phyloP scores from a whole-genome alignment of 805 yeast genomes.

The Metschnikowia aberdeeniae region DNA sequence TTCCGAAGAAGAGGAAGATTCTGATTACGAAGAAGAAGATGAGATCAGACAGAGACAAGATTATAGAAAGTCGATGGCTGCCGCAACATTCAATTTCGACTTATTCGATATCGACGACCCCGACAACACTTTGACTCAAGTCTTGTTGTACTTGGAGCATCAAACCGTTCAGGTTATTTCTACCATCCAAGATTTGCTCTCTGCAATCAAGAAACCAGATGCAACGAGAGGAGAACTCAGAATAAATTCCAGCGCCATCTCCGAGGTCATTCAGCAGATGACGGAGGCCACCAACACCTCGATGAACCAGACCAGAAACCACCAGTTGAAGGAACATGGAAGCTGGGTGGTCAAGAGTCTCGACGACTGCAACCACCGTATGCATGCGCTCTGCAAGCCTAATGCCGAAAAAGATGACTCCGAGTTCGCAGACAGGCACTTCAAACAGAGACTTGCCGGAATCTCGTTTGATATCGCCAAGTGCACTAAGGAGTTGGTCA shows the following conservation, averaged over 20 bases:
- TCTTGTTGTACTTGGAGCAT: slow-evolving; percentile 82
- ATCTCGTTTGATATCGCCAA: slow-evolving; percentile 95
- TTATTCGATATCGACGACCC: slow-evolving; percentile 81
- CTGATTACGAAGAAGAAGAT: slow-evolving; percentile 26
- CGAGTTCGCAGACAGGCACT: slow-evolving; percentile 80
- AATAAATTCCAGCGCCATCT: slow-evolving; percentile 70
- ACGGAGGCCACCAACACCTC: slow-evolving; percentile 82
- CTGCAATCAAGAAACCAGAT: slow-evolving; percentile 71
- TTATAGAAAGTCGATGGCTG: slow-evolving; percentile 45
- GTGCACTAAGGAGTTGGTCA: slow-evolving; percentile 91
- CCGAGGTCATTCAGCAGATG: slow-evolving; percentile 78
- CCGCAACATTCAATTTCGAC: slow-evolving; percentile 63
- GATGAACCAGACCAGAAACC: slow-evolving; percentile 85
- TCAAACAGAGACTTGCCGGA: slow-evolving; percentile 92
- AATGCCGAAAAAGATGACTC: slow-evolving; percentile 41
- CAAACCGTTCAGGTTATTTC: slow-evolving; percentile 90
- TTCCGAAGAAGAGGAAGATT: slow-evolving; percentile 8
- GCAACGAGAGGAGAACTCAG: slow-evolving; percentile 73
- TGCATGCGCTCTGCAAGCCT: slow-evolving; percentile 63
- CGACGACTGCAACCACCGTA: slow-evolving; percentile 79
- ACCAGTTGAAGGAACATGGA: slow-evolving; percentile 84
- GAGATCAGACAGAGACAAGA: slow-evolving; percentile 43
- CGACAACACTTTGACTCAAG: slow-evolving; percentile 81
- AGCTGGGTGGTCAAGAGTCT: slow-evolving; percentile 84
- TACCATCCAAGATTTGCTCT: slow-evolving; percentile 77